A percentile compares a stretch with the other conserved stretches of the same genome.
These are phyloP conservation scores for Daldinia bambusicola DNA, from an alignment of 495 filamentous ascomycete species.

Conservation along the genomic window DNA sequence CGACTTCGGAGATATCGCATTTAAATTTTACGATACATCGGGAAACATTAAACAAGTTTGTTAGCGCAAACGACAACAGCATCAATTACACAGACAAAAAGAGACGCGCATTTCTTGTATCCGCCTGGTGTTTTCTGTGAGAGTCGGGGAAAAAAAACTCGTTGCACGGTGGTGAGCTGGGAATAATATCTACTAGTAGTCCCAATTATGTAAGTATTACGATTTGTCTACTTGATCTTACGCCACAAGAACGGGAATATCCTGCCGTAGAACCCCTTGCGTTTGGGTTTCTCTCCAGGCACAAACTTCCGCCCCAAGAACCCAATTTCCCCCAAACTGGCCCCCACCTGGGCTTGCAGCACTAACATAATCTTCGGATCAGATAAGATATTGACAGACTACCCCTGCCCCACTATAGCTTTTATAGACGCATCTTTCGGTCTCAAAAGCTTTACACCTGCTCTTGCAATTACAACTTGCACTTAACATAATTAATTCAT, in stretches of 20 bases:
- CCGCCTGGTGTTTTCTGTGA: neutral
- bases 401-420: conserved; percentile 19
- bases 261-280: neutral
- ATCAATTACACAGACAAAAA: neutral
- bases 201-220: conserved; percentile 2
- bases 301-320: neutral
- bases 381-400: conserved; percentile 28
- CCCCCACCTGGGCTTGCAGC: neutral
- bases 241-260: neutral
- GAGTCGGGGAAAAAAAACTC: neutral
- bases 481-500: no score
- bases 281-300: neutral
- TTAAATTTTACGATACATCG: neutral
- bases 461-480: no score
- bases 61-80: neutral
- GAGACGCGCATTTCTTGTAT: no score
- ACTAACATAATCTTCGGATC: conserved; percentile 12
- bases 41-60: neutral
- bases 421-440: neutral
- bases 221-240: neutral
- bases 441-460: no score
- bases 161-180: neutral
- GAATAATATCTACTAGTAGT: conserved; percentile 2
- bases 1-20: neutral
- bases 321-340: neutral